These are phyloP conservation scores for Tolypocladium paradoxum DNA, from an alignment of 2,329 filamentous ascomycete species.

Conservation along the genomic window DNA sequence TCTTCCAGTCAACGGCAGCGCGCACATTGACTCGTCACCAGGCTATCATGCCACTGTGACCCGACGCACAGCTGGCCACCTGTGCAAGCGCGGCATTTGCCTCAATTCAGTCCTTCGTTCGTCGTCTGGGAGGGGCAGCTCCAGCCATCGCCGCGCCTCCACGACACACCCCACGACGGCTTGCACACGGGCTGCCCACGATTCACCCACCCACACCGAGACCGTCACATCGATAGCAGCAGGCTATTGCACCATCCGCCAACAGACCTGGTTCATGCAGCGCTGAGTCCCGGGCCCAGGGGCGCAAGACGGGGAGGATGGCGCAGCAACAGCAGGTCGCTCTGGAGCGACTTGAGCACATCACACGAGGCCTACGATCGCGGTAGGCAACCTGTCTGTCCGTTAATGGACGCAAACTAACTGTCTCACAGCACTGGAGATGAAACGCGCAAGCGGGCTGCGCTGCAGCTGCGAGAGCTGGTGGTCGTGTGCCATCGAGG, in stretches of 20 bases:
- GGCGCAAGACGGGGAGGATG: slow-evolving; percentile 22
- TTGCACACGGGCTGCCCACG: not conserved
- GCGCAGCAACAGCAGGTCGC: slow-evolving; percentile 40
- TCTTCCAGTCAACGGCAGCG: not conserved
- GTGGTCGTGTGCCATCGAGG: slow-evolving; percentile 46
- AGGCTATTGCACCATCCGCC: slow-evolving; percentile 2
- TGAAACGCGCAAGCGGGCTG: slow-evolving; percentile 41
- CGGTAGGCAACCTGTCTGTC: slow-evolving; percentile 27
- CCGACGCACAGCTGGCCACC: not conserved
- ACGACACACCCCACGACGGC: not conserved
- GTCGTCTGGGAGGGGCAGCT: not conserved
- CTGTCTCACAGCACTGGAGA: slow-evolving; percentile 25
- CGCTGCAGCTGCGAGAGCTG: slow-evolving; percentile 42
- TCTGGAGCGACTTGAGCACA: slow-evolving; percentile 42
- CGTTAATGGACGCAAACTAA: slow-evolving; percentile 6
- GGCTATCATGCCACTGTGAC: not conserved
- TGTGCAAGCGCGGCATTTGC: not conserved
- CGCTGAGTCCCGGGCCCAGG: slow-evolving; percentile 10
- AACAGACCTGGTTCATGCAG: slow-evolving; percentile 15
- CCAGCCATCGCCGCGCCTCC: not conserved
- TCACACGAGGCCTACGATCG: slow-evolving; percentile 44
- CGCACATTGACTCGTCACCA: not conserved
- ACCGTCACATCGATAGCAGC: slow-evolving; percentile 1
- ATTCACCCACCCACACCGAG: slow-evolving; percentile 2
- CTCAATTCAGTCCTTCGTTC: not conserved